Evolutionary conservation across 164 flowering plant species (phyloP).

Genomic region (Macadamia integrifolia): DNA sequence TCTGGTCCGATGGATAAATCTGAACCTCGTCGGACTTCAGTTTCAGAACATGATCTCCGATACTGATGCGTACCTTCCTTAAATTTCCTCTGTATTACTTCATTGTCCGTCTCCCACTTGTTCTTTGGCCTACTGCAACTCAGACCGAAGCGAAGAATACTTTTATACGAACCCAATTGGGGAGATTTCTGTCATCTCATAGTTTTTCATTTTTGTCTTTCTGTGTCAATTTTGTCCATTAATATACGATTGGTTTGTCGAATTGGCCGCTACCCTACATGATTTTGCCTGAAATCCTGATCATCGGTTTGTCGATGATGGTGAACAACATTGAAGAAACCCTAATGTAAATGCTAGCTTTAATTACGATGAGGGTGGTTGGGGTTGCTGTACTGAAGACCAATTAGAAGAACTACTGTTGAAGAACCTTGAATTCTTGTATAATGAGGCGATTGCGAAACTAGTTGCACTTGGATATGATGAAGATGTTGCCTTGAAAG

Average conservation of each 20-base stretch:
- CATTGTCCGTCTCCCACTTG: no score
- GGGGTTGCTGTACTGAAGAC: slow-evolving; percentile 86
- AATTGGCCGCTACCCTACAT: slow-evolving; percentile 15
- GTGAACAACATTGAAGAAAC: slow-evolving; percentile 17
- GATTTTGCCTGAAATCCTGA: slow-evolving; percentile 35
- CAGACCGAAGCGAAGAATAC: neutral
- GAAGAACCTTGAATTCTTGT: slow-evolving; percentile 59
- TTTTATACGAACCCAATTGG: neutral
- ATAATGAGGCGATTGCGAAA: slow-evolving; percentile 61
- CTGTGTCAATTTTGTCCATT: neutral
- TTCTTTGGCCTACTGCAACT: neutral
- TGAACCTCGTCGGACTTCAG: no score
- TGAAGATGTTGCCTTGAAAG: slow-evolving; percentile 58
- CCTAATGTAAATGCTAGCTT: slow-evolving; percentile 20
- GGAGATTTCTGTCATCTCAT: neutral
- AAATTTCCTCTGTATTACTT: neutral
- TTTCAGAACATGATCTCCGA: no score
- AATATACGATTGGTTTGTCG: neutral
- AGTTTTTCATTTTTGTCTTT: neutral
- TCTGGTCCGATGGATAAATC: no score
- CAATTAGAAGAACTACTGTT: slow-evolving; percentile 17
- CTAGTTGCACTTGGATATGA: slow-evolving; percentile 62
- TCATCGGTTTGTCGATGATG: slow-evolving; percentile 26
- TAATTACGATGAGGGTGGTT: slow-evolving; percentile 52
- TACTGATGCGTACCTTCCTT: neutral